Evolutionary conservation across 805 yeast species (phyloP).

Genomic region (Hanseniaspora pseudoguilliermondii): DNA sequence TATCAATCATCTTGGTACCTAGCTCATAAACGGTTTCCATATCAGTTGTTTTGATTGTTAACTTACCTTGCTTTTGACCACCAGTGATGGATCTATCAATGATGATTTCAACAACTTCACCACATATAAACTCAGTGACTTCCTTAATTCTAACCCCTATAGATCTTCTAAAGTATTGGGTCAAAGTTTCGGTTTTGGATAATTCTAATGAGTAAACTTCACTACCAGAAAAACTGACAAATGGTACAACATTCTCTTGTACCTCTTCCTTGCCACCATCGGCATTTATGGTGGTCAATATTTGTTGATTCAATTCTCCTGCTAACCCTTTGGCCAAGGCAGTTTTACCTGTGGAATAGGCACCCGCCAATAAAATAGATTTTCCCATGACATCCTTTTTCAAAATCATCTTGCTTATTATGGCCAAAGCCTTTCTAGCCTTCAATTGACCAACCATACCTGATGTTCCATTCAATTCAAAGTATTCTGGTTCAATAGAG

Average conservation of each 20-base stretch:
- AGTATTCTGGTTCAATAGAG: conserved; percentile 55
- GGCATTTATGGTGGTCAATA: conserved; percentile 32
- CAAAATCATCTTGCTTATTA: conserved; percentile 82
- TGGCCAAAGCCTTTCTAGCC: conserved; percentile 94
- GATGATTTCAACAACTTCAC: conserved; percentile 95
- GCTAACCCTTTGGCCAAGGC: conserved; percentile 93
- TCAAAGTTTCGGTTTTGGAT: conserved; percentile 88
- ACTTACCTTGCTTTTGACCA: conserved; percentile 95
- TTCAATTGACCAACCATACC: conserved; percentile 97
- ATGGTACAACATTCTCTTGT: conserved; percentile 47
- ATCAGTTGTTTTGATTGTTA: conserved; percentile 92
- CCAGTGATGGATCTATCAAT: conserved; percentile 89
- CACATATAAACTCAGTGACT: conserved; percentile 94
- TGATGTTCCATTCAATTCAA: conserved; percentile 43
- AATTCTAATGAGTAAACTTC: conserved; percentile 86
- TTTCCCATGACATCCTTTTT: conserved; percentile 94
- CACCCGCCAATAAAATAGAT: conserved; percentile 91
- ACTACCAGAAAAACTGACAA: conserved; percentile 88
- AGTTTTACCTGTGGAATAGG: conserved; percentile 97
- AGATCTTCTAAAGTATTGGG: conserved; percentile 91
- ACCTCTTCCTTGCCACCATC: conserved; percentile 4
- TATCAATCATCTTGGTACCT: conserved; percentile 88
- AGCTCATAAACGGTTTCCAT: conserved; percentile 97
- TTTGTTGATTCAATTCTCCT: conserved; percentile 42
- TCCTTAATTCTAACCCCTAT: conserved; percentile 93